Evolutionary conservation across 2,329 filamentous ascomycete species (phyloP).

Genomic region (Beauveria caledonica): DNA sequence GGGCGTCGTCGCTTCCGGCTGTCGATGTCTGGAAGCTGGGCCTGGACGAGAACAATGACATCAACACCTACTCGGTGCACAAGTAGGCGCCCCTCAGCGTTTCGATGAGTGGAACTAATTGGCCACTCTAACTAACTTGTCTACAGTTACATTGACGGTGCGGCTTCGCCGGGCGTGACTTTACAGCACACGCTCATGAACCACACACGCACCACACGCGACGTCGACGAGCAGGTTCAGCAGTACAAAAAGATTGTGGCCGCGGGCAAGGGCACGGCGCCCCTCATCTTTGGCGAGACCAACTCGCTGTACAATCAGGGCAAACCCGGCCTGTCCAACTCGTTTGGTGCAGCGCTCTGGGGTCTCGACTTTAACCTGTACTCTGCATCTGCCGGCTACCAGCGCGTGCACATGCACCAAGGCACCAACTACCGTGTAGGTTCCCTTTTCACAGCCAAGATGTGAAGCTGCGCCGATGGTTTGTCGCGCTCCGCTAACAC

Average conservation of each 20-base stretch:
- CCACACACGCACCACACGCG: constrained; percentile 43
- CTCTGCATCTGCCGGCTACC: constrained; percentile 46
- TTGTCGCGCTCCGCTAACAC: not conserved
- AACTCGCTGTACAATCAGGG: constrained; percentile 58
- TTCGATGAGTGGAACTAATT: too few relatives aligned
- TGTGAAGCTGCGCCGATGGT: too few relatives aligned
- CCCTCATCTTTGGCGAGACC: constrained; percentile 40
- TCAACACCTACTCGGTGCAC: constrained; percentile 48
- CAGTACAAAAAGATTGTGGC: constrained; percentile 33
- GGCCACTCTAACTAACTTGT: not conserved
- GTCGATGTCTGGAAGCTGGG: constrained; percentile 43
- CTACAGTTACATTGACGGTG: constrained; percentile 51
- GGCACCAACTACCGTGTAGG: constrained; percentile 51
- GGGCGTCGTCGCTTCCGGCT: constrained; percentile 39
- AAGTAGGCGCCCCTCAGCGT: constrained; percentile 28
- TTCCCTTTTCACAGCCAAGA: not conserved
- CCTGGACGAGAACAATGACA: constrained; percentile 36
- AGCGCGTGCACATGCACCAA: constrained; percentile 55
- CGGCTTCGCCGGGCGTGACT: constrained; percentile 48
- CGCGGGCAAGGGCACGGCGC: not conserved
- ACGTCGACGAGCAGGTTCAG: constrained; percentile 40
- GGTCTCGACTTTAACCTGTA: constrained; percentile 54
- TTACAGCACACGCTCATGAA: constrained; percentile 55
- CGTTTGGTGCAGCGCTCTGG: constrained; percentile 59
- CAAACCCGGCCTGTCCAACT: constrained; percentile 51